phyloP scores from a whole-genome alignment of 768 basidiomycete genomes.

The Mycena floridula region DNA sequence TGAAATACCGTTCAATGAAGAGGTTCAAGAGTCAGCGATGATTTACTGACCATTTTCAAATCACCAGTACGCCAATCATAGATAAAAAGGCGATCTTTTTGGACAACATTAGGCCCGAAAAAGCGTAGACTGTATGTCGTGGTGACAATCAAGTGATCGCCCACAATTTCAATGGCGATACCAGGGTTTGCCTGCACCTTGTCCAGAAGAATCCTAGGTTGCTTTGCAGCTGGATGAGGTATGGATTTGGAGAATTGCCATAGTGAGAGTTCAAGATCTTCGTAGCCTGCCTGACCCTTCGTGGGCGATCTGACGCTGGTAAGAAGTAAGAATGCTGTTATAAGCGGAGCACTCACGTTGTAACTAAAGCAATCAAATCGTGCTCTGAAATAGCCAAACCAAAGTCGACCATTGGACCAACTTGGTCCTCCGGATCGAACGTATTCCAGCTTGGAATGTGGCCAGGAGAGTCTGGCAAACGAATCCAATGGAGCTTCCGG shows the following conservation, averaged over 20 bases:
- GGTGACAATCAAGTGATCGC: neutral
- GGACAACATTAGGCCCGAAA: neutral
- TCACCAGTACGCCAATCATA: neutral
- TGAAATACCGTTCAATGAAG: too few relatives aligned
- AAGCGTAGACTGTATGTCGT: neutral
- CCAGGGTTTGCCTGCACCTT: neutral
- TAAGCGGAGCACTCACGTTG: neutral
- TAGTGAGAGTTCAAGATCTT: neutral
- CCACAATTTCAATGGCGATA: neutral
- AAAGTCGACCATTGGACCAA: neutral
- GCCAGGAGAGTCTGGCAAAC: neutral
- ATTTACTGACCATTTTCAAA: neutral
- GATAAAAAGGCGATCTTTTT: neutral
- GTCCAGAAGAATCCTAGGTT: neutral
- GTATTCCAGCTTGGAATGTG: neutral
- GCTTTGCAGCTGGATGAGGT: neutral
- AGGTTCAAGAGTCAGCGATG: too few relatives aligned
- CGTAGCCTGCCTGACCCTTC: too few relatives aligned
- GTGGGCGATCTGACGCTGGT: too few relatives aligned
- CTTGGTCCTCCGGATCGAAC: neutral
- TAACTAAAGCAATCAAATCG: neutral
- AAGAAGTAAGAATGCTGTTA: neutral
- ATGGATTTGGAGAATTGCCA: neutral
- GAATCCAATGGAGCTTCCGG: neutral
- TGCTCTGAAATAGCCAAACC: neutral